phyloP scores from a whole-genome alignment of 305 asterid species.

The Fraxinus floribunda region DNA sequence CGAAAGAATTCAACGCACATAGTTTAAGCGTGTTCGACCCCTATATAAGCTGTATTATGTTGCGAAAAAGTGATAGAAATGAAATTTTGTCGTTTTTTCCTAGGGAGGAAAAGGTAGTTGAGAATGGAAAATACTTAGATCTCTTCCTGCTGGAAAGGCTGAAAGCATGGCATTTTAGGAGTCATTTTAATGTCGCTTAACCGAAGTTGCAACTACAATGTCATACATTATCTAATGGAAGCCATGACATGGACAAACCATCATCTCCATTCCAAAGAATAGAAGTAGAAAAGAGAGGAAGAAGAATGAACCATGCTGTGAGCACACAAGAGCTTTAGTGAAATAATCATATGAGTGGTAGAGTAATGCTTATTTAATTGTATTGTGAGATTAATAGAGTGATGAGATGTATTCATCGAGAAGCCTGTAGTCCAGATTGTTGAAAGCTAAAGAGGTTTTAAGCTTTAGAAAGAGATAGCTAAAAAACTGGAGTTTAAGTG shows the following conservation, averaged over 20 bases:
- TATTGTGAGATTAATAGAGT: neutral
- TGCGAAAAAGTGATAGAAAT: neutral
- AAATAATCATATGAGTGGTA: neutral
- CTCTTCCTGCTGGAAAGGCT: neutral
- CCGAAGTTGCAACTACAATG: neutral
- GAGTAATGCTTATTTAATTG: neutral
- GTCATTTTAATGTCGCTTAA: neutral
- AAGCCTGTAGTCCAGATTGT: neutral
- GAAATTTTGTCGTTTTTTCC: neutral
- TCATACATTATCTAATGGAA: neutral
- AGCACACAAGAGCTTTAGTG: neutral
- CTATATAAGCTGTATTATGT: neutral
- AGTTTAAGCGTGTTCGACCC: neutral
- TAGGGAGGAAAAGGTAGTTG: neutral
- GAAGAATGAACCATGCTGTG: neutral
- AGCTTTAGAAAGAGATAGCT: neutral
- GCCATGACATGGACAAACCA: neutral
- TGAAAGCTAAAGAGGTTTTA: neutral
- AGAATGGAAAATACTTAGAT: neutral
- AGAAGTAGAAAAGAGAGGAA: neutral
- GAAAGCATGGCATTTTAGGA: neutral
- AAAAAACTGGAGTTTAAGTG: neutral
- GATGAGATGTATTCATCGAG: neutral
- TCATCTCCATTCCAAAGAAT: neutral
- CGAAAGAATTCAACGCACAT: too few relatives aligned